Evolutionary conservation across 495 filamentous ascomycete species (phyloP).

Genomic region (Cryomyces minteri): DNA sequence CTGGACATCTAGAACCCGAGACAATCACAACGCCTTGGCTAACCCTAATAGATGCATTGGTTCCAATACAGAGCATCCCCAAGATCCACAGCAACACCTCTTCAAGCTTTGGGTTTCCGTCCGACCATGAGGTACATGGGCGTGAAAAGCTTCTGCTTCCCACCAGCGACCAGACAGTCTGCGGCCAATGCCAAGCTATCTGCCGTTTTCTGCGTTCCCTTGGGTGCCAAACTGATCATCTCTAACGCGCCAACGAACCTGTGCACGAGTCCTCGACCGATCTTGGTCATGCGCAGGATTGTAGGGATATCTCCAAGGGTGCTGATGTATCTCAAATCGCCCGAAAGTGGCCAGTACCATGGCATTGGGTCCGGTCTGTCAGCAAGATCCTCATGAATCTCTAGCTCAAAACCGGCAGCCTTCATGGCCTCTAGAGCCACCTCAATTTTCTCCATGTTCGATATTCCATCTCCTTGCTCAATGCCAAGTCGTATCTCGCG

Average conservation of each 20-base stretch:
- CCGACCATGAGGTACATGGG: slow-evolving; percentile 99
- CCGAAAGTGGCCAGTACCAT: slow-evolving; percentile 91
- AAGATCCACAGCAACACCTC: background rate
- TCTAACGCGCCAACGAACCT: slow-evolving; percentile 67
- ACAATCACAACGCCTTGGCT: too few species aligned
- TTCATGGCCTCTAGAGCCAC: slow-evolving; percentile 76
- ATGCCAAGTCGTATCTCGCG: slow-evolving; percentile 85
- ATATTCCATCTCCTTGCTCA: slow-evolving; percentile 92
- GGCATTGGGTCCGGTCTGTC: slow-evolving; percentile 59
- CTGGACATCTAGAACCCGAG: too few species aligned
- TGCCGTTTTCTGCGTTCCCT: slow-evolving; percentile 88
- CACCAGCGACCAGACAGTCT: slow-evolving; percentile 80
- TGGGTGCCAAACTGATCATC: slow-evolving; percentile 52
- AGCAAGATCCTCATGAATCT: slow-evolving; percentile 80
- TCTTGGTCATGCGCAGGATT: slow-evolving; percentile 77
- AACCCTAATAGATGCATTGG: too few species aligned
- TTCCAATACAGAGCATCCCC: background rate
- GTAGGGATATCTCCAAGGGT: slow-evolving; percentile 66
- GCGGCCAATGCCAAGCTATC: slow-evolving; percentile 69
- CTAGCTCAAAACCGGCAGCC: slow-evolving; percentile 73
- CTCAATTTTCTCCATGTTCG: slow-evolving; percentile 88
- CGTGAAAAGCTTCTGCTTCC: slow-evolving; percentile 84
- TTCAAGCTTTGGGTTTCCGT: slow-evolving; percentile 45
- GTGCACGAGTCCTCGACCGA: slow-evolving; percentile 60
- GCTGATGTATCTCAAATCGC: slow-evolving; percentile 65